Conservation (phyloP, 768 basidiomycete species). For the Trametes sanguinea region DNA sequence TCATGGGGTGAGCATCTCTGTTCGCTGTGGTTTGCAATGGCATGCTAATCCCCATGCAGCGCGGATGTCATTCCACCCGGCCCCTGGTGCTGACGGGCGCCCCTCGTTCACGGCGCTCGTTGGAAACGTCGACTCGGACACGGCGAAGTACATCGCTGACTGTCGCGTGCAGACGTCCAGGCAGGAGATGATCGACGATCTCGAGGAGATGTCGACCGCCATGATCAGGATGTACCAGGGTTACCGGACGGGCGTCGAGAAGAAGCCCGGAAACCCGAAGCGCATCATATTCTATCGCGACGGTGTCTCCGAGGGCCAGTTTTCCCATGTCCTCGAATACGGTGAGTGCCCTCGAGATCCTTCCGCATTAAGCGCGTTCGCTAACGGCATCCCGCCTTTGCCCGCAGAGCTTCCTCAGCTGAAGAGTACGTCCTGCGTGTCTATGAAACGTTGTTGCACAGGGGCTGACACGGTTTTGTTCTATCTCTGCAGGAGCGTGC, state of each 20-base stretch:
- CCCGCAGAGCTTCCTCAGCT: conserved; percentile 22
- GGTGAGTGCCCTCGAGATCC: conserved; percentile 42
- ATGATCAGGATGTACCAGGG: conserved; percentile 57
- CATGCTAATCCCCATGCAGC: conserved; percentile 29
- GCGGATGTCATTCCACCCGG: conserved; percentile 86
- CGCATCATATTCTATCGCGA: conserved; percentile 77
- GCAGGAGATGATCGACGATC: conserved; percentile 75
- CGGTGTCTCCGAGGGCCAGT: conserved; percentile 60
- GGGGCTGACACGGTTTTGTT: conserved; percentile 10
- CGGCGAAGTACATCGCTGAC: conserved; percentile 68
- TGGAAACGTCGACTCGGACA: conserved; percentile 74
- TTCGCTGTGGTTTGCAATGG: background rate
- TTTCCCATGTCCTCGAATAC: conserved; percentile 47
- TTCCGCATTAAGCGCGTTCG: conserved; percentile 1
- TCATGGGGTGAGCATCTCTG: conserved; percentile 55
- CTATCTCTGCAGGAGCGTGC: conserved; percentile 56
- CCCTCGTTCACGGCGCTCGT: conserved; percentile 84
- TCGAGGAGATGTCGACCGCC: conserved; percentile 60
- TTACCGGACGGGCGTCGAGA: conserved; percentile 59
- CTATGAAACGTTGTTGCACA: background rate
- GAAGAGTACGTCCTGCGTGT: conserved; percentile 15
- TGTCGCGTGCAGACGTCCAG: conserved; percentile 67
- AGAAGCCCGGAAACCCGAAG: conserved; percentile 52
- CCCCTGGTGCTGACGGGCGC: conserved; percentile 74
- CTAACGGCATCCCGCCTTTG: background rate